Base-by-base conservation (phyloP, 106 monocot genomes). In the Allium sativum region DNA sequence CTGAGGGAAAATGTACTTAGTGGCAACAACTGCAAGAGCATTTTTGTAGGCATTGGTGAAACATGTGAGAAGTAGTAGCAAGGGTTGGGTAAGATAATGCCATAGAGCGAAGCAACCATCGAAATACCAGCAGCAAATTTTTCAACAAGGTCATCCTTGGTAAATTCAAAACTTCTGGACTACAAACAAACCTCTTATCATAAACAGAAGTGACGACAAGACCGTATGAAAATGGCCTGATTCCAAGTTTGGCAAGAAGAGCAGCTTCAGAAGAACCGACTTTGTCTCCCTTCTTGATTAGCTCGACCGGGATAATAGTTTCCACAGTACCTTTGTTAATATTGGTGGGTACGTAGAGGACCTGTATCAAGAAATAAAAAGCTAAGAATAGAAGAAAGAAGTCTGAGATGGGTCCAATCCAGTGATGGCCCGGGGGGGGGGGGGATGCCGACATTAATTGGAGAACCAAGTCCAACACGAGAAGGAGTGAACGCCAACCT, bases 231-330 rank as follows among this genome's bases (percentile, higher is more conserved):
- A 93, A 93, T 8, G 93, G 93, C 65, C 93, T 74, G 13, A 93
- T 93, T 21, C 89, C 93, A 20, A 89, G 82, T 80, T 93, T 93
- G 8, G 93, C 72, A 42, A 93, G 89, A 4, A 85, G 78, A 1
- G 93, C 93, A 47, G 93, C 85, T 71, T 93, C 93, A 7, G 93
- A 93, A 42, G 93, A 93, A 14, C 93, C 93, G n/a, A 93, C 93
- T 54, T 93, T 93, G 2, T 93, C 93, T 10, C 93, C 93, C 50
- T 85, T 85, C 73, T 58, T 89, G 51, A 93, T 93, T 53, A 93
- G 89, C 67, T 93, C 89, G 17, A 93, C 89, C 0, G 89, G 93
- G 20, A 85, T 93, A 48, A 89, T 93, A 42, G 89, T 93, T 69
- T 93, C 93, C 40, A 93, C 89, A 22, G 93, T 89, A 21, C 93